Conservation (phyloP, 768 basidiomycete genomes). For the Lenzites betulinus region DNA sequence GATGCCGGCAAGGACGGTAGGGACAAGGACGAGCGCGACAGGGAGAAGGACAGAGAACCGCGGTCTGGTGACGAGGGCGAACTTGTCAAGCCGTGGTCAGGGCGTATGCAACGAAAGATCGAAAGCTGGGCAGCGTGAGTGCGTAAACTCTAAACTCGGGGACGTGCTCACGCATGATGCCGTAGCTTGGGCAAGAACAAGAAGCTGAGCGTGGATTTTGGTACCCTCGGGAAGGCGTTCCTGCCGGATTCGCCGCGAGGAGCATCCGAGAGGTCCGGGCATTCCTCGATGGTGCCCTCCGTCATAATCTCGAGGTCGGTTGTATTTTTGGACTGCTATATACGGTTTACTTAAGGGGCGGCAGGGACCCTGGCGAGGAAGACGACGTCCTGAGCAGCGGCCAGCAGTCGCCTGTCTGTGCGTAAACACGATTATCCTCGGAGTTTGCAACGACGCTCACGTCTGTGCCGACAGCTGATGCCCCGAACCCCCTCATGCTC, state of each 20-base stretch:
- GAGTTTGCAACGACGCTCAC: not conserved
- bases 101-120: conserved; percentile 47
- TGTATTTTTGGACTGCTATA: not conserved
- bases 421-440: conserved; percentile 22
- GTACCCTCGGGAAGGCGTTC: conserved; percentile 23
- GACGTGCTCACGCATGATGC: not conserved
- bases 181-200: conserved; percentile 24
- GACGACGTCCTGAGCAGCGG: conserved; percentile 79
- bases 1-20: conserved; percentile 37
- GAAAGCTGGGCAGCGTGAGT: conserved; percentile 53
- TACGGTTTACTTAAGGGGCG: not conserved
- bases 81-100: conserved; percentile 41
- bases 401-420: conserved; percentile 72
- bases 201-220: conserved; percentile 38
- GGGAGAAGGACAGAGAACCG: conserved; percentile 32
- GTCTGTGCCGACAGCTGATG: conserved; percentile 17
- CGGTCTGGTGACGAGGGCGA: conserved; percentile 36
- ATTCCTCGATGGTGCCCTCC: conserved; percentile 36
- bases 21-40: conserved; percentile 36
- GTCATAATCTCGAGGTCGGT: conserved; percentile 44
- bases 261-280: conserved; percentile 23
- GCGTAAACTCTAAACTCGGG: not conserved
- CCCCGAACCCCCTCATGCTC: conserved; percentile 24
- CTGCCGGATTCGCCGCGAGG: conserved; percentile 27
- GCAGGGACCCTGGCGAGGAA: conserved; percentile 43